These are phyloP conservation scores for Tirmania nivea DNA, from an alignment of 495 filamentous ascomycete species.

Conservation along the genomic window DNA sequence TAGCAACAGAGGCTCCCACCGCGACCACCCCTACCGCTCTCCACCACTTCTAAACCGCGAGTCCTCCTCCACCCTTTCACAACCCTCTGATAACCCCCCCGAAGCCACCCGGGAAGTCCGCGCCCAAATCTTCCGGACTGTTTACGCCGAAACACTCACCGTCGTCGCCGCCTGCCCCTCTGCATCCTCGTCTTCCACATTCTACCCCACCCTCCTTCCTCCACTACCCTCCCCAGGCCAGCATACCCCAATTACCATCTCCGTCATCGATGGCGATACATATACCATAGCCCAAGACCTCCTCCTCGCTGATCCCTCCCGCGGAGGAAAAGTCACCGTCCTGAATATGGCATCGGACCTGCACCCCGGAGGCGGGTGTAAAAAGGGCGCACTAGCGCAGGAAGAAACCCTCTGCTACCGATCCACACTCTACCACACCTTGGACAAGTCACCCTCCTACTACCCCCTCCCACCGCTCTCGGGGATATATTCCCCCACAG, in stretches of 20 bases:
- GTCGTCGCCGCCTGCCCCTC: not conserved
- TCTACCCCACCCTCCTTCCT: not conserved
- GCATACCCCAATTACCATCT: not conserved
- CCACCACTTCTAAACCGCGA: not conserved
- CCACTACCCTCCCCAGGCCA: not conserved
- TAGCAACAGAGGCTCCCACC: not conserved
- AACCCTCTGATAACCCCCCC: too few relatives aligned
- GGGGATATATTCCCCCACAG: constrained; percentile 35
- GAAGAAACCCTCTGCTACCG: constrained; percentile 47
- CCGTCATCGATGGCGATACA: not conserved
- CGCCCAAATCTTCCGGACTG: not conserved
- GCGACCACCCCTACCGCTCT: not conserved
- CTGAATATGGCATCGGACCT: constrained; percentile 43
- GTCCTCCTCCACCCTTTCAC: too few relatives aligned
- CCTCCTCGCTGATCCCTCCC: not conserved
- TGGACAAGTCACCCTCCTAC: constrained; percentile 24
- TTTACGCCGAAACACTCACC: not conserved
- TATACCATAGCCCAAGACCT: not conserved
- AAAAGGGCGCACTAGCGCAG: constrained; percentile 35
- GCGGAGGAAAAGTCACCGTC: constrained; percentile 22
- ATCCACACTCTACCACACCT: constrained; percentile 35
- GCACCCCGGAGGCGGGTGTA: constrained; percentile 35
- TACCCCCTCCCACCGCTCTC: constrained; percentile 34
- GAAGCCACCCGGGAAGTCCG: not conserved
- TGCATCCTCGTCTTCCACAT: not conserved